Base-by-base conservation (phyloP, 2,329 filamentous ascomycete genomes). In the Aspergillus neotritici region DNA sequence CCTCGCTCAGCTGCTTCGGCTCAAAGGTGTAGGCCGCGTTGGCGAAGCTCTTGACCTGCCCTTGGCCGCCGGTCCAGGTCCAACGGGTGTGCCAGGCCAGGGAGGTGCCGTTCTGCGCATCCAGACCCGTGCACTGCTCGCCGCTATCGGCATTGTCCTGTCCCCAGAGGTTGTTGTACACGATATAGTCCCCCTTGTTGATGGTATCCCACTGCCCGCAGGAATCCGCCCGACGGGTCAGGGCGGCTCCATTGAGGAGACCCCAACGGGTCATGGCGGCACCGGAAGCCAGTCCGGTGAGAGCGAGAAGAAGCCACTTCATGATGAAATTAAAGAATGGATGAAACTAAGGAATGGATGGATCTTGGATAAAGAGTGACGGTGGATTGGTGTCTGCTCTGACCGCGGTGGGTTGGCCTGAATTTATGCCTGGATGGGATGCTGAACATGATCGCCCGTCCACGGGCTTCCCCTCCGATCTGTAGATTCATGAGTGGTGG, bases 101-200 rank as follows among this genome's bases (percentile, higher is more conserved):
- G 2, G 43, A 62, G 51, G 40, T 58, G 38, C 62, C 62, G 37
- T 49, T 62, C 34, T 65, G 52, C 9, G 58, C 61, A 52, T 65
- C 60, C 6, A 74, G 50, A 4, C 62, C 65, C 3, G 69, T 70
- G 60, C 71, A 73, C 55, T 74, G 71, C 31, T 50, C 61, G 43
- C 71, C 71, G 34, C 48, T 53, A 17, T 52, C 47, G 13, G 65
- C 67, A 16, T 64, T 44, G 11, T 47, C 54, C 34, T 63, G 40
- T 17, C 73, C 73, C 75, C 75, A 78, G 50, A 75, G 72, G 61
- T 77, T 71, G 56, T 77, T 74, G 62, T 76, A 77, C 42, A 78
- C 52, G 35, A 65, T 76, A 58, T 72, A 77, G 32, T 59, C 62
- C 29, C 67, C 68, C 0, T 63, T 65, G 1, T 56, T 52, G 11